Percentiles rank a stretch among this genome's conserved stretches.
Evolutionary conservation across 805 yeast species (phyloP).

Genomic region (Wickerhamomyces silvicola): DNA sequence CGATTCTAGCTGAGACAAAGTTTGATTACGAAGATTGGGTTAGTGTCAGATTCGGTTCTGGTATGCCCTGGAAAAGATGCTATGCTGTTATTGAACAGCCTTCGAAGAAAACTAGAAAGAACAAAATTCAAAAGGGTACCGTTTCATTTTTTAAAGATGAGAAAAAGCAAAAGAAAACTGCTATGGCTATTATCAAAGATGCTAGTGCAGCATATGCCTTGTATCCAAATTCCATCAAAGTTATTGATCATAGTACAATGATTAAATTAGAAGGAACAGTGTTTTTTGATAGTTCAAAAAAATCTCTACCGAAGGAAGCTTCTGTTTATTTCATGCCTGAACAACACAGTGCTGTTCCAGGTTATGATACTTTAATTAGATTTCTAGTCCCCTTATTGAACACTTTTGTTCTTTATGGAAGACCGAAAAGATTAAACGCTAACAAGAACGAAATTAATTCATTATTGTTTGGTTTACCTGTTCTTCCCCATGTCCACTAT

Average conservation of each 20-base stretch:
- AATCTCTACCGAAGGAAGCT: slow-evolving; percentile 46
- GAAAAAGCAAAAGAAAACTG: slow-evolving; percentile 60
- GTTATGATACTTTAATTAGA: slow-evolving; percentile 78
- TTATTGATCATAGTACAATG: slow-evolving; percentile 84
- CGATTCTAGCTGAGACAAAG: slow-evolving; percentile 78
- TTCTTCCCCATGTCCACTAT: slow-evolving; percentile 71
- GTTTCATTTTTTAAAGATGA: slow-evolving; percentile 73
- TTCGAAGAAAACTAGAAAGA: slow-evolving; percentile 36
- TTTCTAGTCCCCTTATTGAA: slow-evolving; percentile 72
- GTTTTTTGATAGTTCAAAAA: slow-evolving; percentile 42
- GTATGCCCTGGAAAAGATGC: slow-evolving; percentile 97
- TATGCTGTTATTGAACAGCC: slow-evolving; percentile 84
- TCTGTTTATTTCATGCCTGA: slow-evolving; percentile 79
- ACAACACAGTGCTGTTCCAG: slow-evolving; percentile 74
- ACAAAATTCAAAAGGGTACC: slow-evolving; percentile 31
- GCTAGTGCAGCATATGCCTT: slow-evolving; percentile 79
- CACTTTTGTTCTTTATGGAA: slow-evolving; percentile 72
- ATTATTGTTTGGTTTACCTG: slow-evolving; percentile 75
- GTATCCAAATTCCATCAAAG: slow-evolving; percentile 79
- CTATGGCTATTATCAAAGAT: slow-evolving; percentile 71
- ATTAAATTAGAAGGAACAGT: slow-evolving; percentile 84
- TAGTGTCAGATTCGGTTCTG: slow-evolving; percentile 89
- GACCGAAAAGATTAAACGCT: slow-evolving; percentile 70
- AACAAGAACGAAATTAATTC: slow-evolving; percentile 62
- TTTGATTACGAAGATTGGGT: slow-evolving; percentile 92